Conservation (phyloP, 495 filamentous ascomycete genomes). For the Annulohypoxylon stygium region DNA sequence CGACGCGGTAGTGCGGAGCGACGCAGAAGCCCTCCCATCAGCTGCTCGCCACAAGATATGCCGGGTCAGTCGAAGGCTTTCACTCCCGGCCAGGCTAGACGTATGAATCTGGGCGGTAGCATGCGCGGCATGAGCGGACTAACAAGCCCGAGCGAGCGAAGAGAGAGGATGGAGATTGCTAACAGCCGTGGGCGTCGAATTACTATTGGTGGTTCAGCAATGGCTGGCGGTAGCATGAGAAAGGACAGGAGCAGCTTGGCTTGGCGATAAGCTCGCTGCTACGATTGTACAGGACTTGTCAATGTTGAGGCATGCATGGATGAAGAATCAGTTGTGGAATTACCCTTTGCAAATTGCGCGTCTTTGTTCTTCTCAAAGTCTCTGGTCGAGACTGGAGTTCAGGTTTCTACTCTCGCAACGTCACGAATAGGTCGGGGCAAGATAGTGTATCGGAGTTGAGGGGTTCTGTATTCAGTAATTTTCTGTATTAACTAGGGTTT, state of each 20-base stretch:
- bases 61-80: slow-evolving; percentile 41
- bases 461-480: slow-evolving; percentile 14
- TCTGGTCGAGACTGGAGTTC: slow-evolving; percentile 9
- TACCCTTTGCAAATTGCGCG: slow-evolving; percentile 22
- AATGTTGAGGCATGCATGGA: background rate
- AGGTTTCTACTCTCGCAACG: slow-evolving; percentile 19
- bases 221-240: slow-evolving; percentile 30
- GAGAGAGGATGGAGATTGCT: slow-evolving; percentile 12
- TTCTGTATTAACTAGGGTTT: slow-evolving; percentile 16
- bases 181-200: slow-evolving; percentile 43
- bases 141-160: slow-evolving; percentile 44
- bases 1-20: slow-evolving; percentile 57
- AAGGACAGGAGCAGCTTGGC: slow-evolving; percentile 38
- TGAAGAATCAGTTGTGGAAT: background rate
- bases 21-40: slow-evolving; percentile 60
- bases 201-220: slow-evolving; percentile 51
- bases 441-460: slow-evolving; percentile 15
- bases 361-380: slow-evolving; percentile 14
- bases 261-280: slow-evolving; percentile 45
- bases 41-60: slow-evolving; percentile 58
- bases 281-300: background rate
- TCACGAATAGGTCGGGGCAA: slow-evolving; percentile 10
- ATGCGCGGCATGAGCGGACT: slow-evolving; percentile 45
- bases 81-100: slow-evolving; percentile 59
- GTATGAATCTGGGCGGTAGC: slow-evolving; percentile 60